Evolutionary conservation across 306 rosid species (phyloP), one percentile per base, ranked within the genome.

Genomic region (Corylus americana): DNA sequence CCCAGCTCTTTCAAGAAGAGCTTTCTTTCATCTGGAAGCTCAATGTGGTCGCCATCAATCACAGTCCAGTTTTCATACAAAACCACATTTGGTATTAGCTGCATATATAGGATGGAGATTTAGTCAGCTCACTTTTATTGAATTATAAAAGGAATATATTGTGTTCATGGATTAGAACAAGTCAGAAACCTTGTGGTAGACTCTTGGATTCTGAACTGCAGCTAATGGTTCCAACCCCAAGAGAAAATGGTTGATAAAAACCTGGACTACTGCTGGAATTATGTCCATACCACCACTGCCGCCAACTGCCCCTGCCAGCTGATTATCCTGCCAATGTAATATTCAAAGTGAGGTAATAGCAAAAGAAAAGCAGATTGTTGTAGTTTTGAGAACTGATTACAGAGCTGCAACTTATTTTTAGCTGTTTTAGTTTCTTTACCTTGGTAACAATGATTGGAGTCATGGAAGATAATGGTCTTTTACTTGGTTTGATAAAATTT

Each of bases 401-500:
- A 35, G 45, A 22, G 22, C 8, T 13, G 14, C 47, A 31, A 64
- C 16, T 0, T 25, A 39, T 39, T 64, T 64, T 64, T 35, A 63
- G 48, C 20, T 64, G 20, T 64, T 18, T 3, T 64, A 7, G 5
- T 35, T 31, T n/a, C 22, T 61, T 39, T 89, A 94, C 97, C 97
- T 91, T 91, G 8, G 92, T 85, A 78, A 92, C 66, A 20, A 95
- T 85, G 49, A 92, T 78, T 44, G 98, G 98, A 61, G 92, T 84
- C 98, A 95, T 95, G 68, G 98, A 92, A 77, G 98, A 92, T 82
- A 92, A 76, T 16, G 98, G 97, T 81, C 90, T 90, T 84, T 95
- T 95, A 66, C 81, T 91, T 54, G 98, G 98, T 76, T 79, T 53
- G 71, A 95, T 91, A 68, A 86, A 95, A 77, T 95, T 95, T 73